These are phyloP conservation scores for Psilocybe cyanescens DNA, from an alignment of 768 basidiomycete species.

Conservation along the genomic window DNA sequence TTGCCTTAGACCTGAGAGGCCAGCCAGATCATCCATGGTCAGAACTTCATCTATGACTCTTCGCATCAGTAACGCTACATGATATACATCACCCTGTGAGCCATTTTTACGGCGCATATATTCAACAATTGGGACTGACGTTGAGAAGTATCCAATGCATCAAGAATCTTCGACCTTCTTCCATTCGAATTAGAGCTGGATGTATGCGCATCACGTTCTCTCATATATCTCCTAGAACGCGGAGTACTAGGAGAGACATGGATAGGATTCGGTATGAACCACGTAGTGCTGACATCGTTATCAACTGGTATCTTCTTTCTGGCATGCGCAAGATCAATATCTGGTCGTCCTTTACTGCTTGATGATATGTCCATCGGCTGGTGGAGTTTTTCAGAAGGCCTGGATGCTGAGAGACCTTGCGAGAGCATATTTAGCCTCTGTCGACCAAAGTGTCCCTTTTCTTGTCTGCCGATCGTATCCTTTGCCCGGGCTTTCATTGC, in stretches of 20 bases:
- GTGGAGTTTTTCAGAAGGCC: slow-evolving; percentile 4
- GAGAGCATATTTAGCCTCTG: slow-evolving; percentile 59
- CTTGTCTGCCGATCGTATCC: slow-evolving; percentile 55
- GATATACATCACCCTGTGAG: background rate
- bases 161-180: slow-evolving; percentile 39
- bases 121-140: slow-evolving; percentile 37
- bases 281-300: background rate
- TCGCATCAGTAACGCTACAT: slow-evolving; percentile 38
- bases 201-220: slow-evolving; percentile 23
- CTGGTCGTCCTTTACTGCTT: slow-evolving; percentile 3
- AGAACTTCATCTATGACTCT: slow-evolving; percentile 45
- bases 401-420: slow-evolving; percentile 35
- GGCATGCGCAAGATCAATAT: slow-evolving; percentile 37
- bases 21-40: slow-evolving; percentile 47
- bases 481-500: slow-evolving; percentile 59
- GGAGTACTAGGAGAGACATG: slow-evolving; percentile 26
- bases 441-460: slow-evolving; percentile 64
- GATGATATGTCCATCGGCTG: background rate
- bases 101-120: slow-evolving; percentile 1
- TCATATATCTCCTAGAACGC: slow-evolving; percentile 12
- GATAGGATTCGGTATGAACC: slow-evolving; percentile 32
- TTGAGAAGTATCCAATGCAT: slow-evolving; percentile 45
- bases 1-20: slow-evolving; percentile 24
- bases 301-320: slow-evolving; percentile 11
- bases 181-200: slow-evolving; percentile 19